Percentiles rank a stretch among this genome's conserved stretches.
Conservation (phyloP, 1,284 basidiomycete species). For the Acaromyces ingoldii region DNA sequence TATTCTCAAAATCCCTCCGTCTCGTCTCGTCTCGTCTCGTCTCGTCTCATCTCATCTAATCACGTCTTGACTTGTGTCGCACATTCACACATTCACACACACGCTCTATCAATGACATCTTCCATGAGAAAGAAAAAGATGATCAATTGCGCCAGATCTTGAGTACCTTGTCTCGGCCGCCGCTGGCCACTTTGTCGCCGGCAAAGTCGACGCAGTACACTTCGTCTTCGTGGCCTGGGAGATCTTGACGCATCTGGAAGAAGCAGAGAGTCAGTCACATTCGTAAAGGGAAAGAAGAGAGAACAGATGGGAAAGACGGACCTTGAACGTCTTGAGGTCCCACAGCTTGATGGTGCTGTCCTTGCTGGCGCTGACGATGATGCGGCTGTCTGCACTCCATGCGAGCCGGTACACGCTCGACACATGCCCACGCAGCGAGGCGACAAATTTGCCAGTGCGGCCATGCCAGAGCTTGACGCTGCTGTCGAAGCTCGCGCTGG, state of each 20-base stretch:
- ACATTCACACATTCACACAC: too few relatives aligned
- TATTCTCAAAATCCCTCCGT: too few relatives aligned
- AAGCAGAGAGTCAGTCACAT: neutral
- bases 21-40: too few relatives aligned
- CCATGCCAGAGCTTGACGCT: conserved; percentile 81
- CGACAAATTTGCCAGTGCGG: conserved; percentile 70
- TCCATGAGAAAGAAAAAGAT: too few relatives aligned
- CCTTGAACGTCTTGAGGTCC: conserved; percentile 60
- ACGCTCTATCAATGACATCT: too few relatives aligned
- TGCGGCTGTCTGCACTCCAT: conserved; percentile 88
- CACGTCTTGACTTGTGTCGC: too few relatives aligned
- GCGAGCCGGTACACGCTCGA: conserved; percentile 88
- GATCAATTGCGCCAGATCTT: conserved; percentile 56
- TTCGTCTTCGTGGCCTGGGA: conserved; percentile 94
- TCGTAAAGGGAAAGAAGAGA: neutral
- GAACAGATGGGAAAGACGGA: conserved; percentile 50
- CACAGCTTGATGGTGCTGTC: conserved; percentile 71
- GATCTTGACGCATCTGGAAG: conserved; percentile 72
- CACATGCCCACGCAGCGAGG: conserved; percentile 82
- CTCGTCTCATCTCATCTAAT: too few relatives aligned
- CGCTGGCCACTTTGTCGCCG: conserved; percentile 94
- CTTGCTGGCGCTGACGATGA: conserved; percentile 89
- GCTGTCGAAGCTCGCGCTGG: conserved; percentile 86
- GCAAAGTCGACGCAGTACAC: conserved; percentile 78
- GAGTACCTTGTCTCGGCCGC: conserved; percentile 65